These are phyloP conservation scores for Agaricus blazei DNA, from an alignment of 768 basidiomycete species.

Conservation along the genomic window DNA sequence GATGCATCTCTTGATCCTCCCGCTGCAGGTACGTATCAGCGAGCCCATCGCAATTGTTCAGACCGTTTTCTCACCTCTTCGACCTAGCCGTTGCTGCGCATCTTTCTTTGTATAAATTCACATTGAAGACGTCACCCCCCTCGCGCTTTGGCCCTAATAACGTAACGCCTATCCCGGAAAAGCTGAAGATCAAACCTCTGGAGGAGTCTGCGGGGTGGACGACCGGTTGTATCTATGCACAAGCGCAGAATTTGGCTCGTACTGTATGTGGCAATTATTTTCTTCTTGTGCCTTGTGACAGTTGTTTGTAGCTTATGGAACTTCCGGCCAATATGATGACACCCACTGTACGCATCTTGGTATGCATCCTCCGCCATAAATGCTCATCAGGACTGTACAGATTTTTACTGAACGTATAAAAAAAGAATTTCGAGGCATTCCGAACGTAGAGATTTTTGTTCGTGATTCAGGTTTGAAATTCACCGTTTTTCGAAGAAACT, in stretches of 20 bases:
- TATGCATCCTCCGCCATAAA: not conserved
- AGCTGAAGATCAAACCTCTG: conserved; percentile 43
- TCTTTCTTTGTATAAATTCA: conserved; percentile 71
- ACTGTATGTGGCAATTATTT: conserved; percentile 41
- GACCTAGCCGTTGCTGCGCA: conserved; percentile 69
- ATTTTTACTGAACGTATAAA: conserved; percentile 67
- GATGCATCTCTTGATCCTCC: conserved; percentile 69
- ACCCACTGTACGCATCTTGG: conserved; percentile 51
- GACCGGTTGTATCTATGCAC: conserved; percentile 64
- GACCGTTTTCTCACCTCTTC: not conserved
- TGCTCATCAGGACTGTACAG: conserved; percentile 24
- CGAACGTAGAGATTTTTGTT: conserved; percentile 64
- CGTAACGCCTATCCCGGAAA: conserved; percentile 44
- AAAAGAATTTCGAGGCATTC: conserved; percentile 58
- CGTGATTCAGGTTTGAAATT: conserved; percentile 63
- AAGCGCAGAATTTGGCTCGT: conserved; percentile 76
- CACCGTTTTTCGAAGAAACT: not conserved
- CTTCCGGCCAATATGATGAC: conserved; percentile 84
- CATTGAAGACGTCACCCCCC: conserved; percentile 68
- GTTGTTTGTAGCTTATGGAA: conserved; percentile 61
- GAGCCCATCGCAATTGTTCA: not conserved
- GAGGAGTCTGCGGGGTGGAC: conserved; percentile 59
- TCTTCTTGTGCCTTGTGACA: not conserved
- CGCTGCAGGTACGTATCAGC: conserved; percentile 55
- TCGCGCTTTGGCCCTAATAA: conserved; percentile 62